Base-by-base conservation (phyloP, 2,329 filamentous ascomycete species). In the Fusarium dlaminii region DNA sequence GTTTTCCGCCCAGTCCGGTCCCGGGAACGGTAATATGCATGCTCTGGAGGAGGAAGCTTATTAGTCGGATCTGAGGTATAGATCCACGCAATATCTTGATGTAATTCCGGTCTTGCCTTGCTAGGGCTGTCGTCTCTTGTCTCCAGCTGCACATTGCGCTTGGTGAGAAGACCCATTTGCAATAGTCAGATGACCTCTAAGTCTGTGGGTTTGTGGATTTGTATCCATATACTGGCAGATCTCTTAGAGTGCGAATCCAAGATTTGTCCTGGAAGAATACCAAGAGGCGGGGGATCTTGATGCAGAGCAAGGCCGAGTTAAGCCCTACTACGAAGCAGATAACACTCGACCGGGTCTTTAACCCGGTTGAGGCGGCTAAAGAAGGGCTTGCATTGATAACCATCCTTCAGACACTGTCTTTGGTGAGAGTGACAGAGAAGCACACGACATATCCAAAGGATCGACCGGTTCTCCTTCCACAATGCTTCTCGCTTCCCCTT, bases 11-110 rank as follows among this genome's bases (percentile, higher is more conserved):
- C 74, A 77, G 72, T 78, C 74, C 74, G 68, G 76, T 54, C 66
- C 71, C 66, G 70, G 76, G 64, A 29, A 75, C 58, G 70, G 54
- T 18, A 70, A 58, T n/a, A 73, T 66, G 73, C 73, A 75, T 78
- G 76, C 70, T 60, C 62, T 66, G 61, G 54, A 54, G 37, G 36
- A 62, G 70, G 68, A 30, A 73, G 57, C 70, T 73, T 57, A 78
- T 77, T 77, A 77, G 75, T 75, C 63, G 64, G 48, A 63, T 70
- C 62, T 62, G 56, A 63, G 48, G 40, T 20, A 32, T 11, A 59
- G 66, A 43, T 61, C 65, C 72, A 73, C 63, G 54, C 46, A 75
- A 62, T 67, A 68, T 68, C 54, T 66, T 39, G 40, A 66, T 63
- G 62, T 54, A 56, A 62, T 70, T 46, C 42, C 56, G 58, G 54